Percentiles rank a stretch among this genome's conserved stretches.
These are phyloP conservation scores for Claviceps fusiformis DNA, from an alignment of 2,329 filamentous ascomycete genomes.

Conservation along the genomic window DNA sequence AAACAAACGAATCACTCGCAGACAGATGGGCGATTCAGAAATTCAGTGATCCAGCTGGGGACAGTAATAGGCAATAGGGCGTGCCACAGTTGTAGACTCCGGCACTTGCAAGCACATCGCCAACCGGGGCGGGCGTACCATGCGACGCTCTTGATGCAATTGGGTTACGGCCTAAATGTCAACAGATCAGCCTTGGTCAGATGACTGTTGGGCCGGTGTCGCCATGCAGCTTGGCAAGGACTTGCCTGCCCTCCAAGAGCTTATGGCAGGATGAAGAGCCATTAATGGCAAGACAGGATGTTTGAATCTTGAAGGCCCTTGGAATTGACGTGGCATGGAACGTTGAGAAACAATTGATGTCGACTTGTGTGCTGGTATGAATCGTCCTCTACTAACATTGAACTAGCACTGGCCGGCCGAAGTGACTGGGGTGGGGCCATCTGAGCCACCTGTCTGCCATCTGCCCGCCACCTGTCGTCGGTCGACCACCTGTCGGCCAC, in stretches of 20 bases:
- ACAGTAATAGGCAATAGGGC: neutral
- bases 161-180: conserved; percentile 2
- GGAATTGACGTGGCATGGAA: neutral
- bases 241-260: neutral
- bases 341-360: neutral
- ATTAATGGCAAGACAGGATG: neutral
- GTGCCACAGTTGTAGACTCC: neutral
- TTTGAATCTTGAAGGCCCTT: neutral
- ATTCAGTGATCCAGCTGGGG: neutral
- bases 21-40: neutral
- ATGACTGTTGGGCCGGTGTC: neutral
- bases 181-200: neutral
- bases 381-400: no score
- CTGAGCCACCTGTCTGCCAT: neutral
- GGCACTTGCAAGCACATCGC: neutral
- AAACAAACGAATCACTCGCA: conserved; percentile 1
- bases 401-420: no score
- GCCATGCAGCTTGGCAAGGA: neutral
- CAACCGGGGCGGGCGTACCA: neutral
- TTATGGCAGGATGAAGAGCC: neutral
- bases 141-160: neutral
- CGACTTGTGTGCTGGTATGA: no score
- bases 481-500: no score
- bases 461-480: neutral
- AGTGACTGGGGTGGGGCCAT: neutral